Evolutionary conservation across 163 green algal species (phyloP).

Genomic region (Prototheca cutis): DNA sequence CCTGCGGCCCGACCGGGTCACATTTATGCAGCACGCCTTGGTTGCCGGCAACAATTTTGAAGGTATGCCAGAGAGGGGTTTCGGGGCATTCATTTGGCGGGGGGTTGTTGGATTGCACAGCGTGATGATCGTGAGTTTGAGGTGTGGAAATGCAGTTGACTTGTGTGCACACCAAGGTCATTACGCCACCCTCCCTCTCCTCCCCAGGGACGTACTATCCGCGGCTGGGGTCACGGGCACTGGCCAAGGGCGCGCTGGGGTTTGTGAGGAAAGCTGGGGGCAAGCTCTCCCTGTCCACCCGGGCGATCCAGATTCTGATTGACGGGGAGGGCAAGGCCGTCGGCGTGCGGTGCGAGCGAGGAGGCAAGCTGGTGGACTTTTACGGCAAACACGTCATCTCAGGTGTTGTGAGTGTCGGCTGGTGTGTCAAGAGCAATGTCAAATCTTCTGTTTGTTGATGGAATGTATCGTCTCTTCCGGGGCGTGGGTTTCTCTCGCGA

Average conservation of each 20-base stretch:
- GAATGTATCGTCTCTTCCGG: too few relatives aligned
- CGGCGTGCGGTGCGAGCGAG: background rate
- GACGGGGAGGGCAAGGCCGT: background rate
- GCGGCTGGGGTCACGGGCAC: background rate
- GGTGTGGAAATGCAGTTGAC: too few relatives aligned
- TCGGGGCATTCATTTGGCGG: too few relatives aligned
- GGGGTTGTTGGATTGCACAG: too few relatives aligned
- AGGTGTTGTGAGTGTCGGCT: too few relatives aligned
- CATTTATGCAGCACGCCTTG: conserved; percentile 2
- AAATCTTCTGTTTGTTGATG: too few relatives aligned
- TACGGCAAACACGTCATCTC: background rate
- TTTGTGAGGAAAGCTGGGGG: background rate
- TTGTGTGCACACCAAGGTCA: too few relatives aligned
- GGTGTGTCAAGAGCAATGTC: too few relatives aligned
- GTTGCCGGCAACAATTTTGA: conserved; percentile 1
- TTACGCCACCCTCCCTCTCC: background rate
- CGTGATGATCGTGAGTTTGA: too few relatives aligned
- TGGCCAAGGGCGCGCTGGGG: conserved; percentile 1
- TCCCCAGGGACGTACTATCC: background rate
- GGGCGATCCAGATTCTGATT: background rate
- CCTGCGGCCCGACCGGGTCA: background rate
- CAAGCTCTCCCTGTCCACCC: background rate
- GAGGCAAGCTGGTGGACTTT: background rate
- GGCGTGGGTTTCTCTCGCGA: too few relatives aligned
- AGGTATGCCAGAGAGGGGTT: background rate